These are phyloP conservation scores for Avena insularis DNA, from an alignment of 176 grass and related monocot genomes.

Conservation along the genomic window DNA sequence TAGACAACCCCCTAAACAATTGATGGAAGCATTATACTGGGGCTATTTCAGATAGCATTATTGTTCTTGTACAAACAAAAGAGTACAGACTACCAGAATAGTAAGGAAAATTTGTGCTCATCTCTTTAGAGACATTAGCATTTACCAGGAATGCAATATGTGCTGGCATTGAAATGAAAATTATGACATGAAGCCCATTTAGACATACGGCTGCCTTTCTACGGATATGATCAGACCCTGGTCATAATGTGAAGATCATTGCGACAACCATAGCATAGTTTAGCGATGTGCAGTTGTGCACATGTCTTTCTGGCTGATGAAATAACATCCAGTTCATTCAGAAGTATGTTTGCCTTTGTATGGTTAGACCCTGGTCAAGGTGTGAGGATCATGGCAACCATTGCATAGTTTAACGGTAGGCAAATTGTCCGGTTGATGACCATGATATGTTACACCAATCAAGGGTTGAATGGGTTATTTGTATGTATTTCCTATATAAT, in stretches of 20 bases:
- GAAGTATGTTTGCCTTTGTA: not conserved
- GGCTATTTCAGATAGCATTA: not conserved
- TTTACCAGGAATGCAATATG: not conserved
- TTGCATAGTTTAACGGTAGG: not conserved
- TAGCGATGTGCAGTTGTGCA: not conserved
- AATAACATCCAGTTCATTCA: not conserved
- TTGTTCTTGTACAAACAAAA: not conserved
- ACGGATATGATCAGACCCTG: not conserved
- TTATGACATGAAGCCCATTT: not conserved
- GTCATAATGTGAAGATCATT: not conserved
- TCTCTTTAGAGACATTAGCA: constrained; percentile 10
- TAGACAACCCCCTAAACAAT: not conserved
- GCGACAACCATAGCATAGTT: not conserved
- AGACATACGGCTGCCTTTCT: not conserved
- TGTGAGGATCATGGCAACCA: not conserved
- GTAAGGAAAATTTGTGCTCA: not conserved
- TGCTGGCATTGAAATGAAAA: not conserved
- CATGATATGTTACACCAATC: not conserved
- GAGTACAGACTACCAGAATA: not conserved
- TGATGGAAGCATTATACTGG: not conserved
- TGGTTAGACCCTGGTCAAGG: not conserved
- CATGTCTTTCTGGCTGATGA: not conserved
- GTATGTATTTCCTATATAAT: not conserved
- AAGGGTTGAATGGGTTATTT: not conserved
- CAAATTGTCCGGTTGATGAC: not conserved